Base-by-base conservation (phyloP, 306 rosid species). In the Gynostemma pentaphyllum region DNA sequence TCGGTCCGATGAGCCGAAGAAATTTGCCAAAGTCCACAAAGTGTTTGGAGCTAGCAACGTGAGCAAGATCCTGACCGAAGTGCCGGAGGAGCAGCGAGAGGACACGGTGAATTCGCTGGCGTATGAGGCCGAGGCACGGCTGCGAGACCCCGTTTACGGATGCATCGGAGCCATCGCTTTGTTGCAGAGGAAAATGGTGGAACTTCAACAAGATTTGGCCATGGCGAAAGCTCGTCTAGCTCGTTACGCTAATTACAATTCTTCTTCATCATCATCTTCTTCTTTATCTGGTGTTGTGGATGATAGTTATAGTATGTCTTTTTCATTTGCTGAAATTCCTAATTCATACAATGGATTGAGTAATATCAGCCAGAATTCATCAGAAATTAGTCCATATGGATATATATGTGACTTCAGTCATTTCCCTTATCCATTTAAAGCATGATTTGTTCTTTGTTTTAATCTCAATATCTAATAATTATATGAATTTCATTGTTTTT, bases 31-130 rank as follows among this genome's bases (percentile, higher is more conserved):
- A 9, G 96, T 91, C 1, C 98, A 91, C 76, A 91, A 91, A 70
- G 98, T 92, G 1, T 92, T 92, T 36, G 96, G 98, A 12, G 98
- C 98, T 2, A 92, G 98, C 83, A 92, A 88, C 69, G 96, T 85
- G 42, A 88, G 98, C 85, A 92, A 86, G 83, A 85, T 92, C 80
- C 81, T 92, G 9, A 68, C 55, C 0, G 95, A 88, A 66, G 98
- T 92, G 9, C 89, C 96, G 0, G 90, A 82, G 66, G 87, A 88
- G 45, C 96, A 84, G 11, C 72, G 95, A 0, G 95, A 84, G 41
- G 98, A 92, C 80, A 79, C 96, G 0, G 98, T 82, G 45, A 92
- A 84, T 69, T 88, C 95, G 4, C 76, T 92, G 8, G 95, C 94
- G 1, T 92, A 82, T 37, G 96, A 92, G 67, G 96, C 95, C 0